Conservation (phyloP, 2,329 filamentous ascomycete species). For the Fusarium sp. region DNA sequence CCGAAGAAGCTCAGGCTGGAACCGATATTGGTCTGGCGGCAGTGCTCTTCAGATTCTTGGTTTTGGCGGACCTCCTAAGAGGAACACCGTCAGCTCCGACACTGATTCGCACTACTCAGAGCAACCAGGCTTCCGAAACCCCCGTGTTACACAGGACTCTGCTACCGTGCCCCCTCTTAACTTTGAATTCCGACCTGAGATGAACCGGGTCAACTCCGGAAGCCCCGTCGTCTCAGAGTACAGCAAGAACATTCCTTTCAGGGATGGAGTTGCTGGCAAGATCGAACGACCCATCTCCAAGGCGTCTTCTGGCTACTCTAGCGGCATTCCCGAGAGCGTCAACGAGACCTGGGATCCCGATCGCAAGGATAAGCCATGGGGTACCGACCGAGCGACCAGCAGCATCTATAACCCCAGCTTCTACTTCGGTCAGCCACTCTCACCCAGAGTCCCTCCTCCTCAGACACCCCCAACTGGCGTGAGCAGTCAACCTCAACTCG, state of each 20-base stretch:
- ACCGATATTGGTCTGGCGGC: constrained; percentile 80
- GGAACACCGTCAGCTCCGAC: constrained; percentile 66
- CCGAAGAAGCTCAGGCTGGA: constrained; percentile 78
- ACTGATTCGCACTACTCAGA: constrained; percentile 67
- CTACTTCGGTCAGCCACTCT: constrained; percentile 57
- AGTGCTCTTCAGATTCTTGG: constrained; percentile 74
- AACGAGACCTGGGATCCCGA: constrained; percentile 67
- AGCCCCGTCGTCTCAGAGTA: constrained; percentile 76
- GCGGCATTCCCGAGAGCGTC: constrained; percentile 73
- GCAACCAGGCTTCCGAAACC: constrained; percentile 38
- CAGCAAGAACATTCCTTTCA: constrained; percentile 59
- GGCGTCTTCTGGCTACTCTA: constrained; percentile 68
- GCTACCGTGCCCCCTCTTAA: constrained; percentile 76
- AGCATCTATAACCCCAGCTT: constrained; percentile 62
- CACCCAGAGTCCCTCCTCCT: constrained; percentile 49
- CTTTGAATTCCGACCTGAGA: constrained; percentile 69
- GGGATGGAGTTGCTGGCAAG: constrained; percentile 69
- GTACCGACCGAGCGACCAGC: constrained; percentile 61
- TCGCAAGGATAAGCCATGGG: constrained; percentile 60
- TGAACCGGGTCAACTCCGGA: constrained; percentile 74
- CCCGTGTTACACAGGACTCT: constrained; percentile 71
- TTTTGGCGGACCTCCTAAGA: constrained; percentile 60
- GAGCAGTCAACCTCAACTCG: constrained; percentile 63
- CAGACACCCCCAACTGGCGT: constrained; percentile 51
- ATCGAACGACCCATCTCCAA: constrained; percentile 68